Conservation (phyloP, 208 protist genomes). For the Porcisia deanei region DNA sequence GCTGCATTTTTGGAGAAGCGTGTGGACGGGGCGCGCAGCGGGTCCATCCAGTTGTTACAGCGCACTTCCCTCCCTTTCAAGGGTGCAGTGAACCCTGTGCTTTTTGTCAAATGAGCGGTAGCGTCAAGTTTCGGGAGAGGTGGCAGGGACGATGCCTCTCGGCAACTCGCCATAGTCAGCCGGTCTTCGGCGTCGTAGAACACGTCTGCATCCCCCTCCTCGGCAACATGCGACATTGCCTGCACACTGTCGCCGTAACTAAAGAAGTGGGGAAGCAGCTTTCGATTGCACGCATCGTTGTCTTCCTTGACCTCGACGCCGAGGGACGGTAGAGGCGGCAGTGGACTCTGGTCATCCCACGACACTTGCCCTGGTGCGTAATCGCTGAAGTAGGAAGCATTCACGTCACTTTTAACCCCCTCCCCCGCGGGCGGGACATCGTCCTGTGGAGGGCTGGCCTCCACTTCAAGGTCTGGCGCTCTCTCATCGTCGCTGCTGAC, state of each 20-base stretch:
- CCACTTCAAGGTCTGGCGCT: slow-evolving; percentile 26
- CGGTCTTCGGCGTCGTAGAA: slow-evolving; percentile 20
- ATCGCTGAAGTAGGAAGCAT: slow-evolving; percentile 34
- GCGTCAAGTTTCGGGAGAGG: background rate
- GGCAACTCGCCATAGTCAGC: background rate
- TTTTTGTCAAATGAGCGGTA: background rate
- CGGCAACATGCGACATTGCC: background rate
- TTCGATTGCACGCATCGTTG: slow-evolving; percentile 2
- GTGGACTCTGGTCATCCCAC: background rate
- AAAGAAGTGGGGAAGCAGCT: slow-evolving; percentile 2
- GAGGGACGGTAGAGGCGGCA: background rate
- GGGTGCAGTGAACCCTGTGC: background rate
- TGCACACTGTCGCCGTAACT: background rate
- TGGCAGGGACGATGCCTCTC: background rate
- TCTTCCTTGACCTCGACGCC: background rate
- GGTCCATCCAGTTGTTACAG: slow-evolving; percentile 14
- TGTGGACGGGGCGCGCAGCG: slow-evolving; percentile 10
- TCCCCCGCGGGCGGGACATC: background rate
- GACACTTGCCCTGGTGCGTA: slow-evolving; percentile 10
- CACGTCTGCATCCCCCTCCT: slow-evolving; percentile 7
- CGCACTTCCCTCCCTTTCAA: background rate
- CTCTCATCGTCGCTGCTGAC: slow-evolving; percentile 8
- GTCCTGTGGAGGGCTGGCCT: slow-evolving; percentile 23
- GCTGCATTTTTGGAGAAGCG: background rate
- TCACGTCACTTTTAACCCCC: background rate